Evolutionary conservation across 345 rosid genomes (phyloP), one percentile per base, ranked within the genome.

Genomic region (Salix viminalis): DNA sequence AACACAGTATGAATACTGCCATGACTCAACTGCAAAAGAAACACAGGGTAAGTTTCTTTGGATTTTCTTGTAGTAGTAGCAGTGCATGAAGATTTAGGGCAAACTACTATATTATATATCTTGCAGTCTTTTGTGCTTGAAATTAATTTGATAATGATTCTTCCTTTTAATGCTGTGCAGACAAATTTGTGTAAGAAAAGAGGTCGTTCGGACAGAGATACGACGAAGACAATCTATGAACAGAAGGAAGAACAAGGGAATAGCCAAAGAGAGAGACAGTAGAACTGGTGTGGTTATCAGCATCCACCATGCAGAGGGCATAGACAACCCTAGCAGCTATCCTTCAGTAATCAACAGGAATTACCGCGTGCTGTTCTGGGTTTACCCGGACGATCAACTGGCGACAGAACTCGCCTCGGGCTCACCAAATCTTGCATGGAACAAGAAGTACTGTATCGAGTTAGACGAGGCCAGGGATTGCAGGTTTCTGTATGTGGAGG

Each of bases 401-500:
- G 28, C 39, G 13, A 2, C 36, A 74, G 67, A 34, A 12, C 1
- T 10, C 15, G 12, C 46, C 5, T 6, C 13, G 3, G 21, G 72
- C 24, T 18, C 28, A 19, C 65, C 72, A 14, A n/a, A 66, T 28
- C 77, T 71, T 34, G 21, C 2, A 6, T 75, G 78, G 78, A 44
- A 67, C 18, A 10, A n/a, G 36, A 52, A 15, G 50, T 50, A 5
- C 52, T 26, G 14, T 3, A 12, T 75, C 4, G 21, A 7, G 3
- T 32, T 76, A 68, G 74, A 76, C 42, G 34, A 62, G 48, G 13
- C 2, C 18, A 12, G 15, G 48, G 61, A 76, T 41, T 58, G 56
- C 61, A 70, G 39, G 70, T 76, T 69, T 5, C 14, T 76, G 62
- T 18, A 76, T 4, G 68, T 76, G 7, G 68, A 76, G 44, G 74